Evolutionary conservation across 768 basidiomycete genomes (phyloP).

Genomic region (Rhodosporidiobolus sp.): DNA sequence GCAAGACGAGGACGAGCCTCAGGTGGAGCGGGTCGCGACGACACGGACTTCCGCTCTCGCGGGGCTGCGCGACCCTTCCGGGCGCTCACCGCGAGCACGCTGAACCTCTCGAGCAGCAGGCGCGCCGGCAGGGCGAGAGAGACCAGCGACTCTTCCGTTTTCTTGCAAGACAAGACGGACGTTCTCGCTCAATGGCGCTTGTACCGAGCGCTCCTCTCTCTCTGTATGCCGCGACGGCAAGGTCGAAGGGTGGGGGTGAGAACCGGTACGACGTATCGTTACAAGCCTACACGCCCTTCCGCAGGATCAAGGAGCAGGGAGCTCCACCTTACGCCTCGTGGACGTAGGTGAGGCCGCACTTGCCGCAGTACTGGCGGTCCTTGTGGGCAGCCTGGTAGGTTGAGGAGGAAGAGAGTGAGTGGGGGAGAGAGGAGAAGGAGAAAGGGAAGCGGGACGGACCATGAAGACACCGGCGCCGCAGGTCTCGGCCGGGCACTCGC

Average conservation of each 20-base stretch:
- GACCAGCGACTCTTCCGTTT: too few species aligned
- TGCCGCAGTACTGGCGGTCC: conserved; percentile 22
- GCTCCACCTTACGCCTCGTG: conserved; percentile 19
- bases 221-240: too few species aligned
- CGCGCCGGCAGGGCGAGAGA: too few species aligned
- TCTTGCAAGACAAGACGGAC: too few species aligned
- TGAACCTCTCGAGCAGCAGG: too few species aligned
- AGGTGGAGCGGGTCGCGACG: too few species aligned
- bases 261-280: conserved; percentile 7
- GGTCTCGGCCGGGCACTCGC: conserved; percentile 73
- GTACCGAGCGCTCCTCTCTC: too few species aligned
- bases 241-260: neutral
- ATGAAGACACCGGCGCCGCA: conserved; percentile 63
- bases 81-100: too few species aligned
- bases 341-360: conserved; percentile 39
- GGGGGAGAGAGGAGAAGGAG: neutral
- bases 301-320: neutral
- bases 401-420: too few species aligned
- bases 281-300: neutral
- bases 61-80: too few species aligned
- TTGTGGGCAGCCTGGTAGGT: neutral
- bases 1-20: neutral
- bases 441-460: conserved; percentile 46
- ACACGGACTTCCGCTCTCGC: too few species aligned
- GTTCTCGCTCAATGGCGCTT: neutral